Evolutionary conservation across 2,329 filamentous ascomycete species (phyloP), one percentile per base, ranked within the genome.

Genomic region (Diplodia sapinea): DNA sequence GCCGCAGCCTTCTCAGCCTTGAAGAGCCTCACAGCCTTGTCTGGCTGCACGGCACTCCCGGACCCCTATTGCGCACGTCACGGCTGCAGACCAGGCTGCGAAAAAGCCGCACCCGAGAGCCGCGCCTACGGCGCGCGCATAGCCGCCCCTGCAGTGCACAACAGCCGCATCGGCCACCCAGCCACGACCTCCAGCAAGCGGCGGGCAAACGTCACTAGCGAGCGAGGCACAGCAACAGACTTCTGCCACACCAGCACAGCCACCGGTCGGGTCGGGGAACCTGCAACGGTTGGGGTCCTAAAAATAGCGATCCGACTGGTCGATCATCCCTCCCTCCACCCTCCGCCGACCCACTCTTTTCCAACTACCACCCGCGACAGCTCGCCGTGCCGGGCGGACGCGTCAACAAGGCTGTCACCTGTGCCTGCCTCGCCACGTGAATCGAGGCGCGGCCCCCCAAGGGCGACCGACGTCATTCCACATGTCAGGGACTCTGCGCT

Each of bases 61-160:
- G 36, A 38, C 40, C 47, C 43, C 43, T 51, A n/a, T 17, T 52
- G n/a, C 43, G 29, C 38, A 50, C 57, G 57, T 62, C 43, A 51
- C 57, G 13, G 59, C 59, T 63, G 59, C 59, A 50, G 59, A 36
- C 33, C 40, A 63, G 59, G 57, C 57, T 62, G 57, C 20, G 13
- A 15, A 12, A n/a, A n/a, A 40, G 23, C 20, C 43, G 26, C n/a
- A n/a, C 26, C 52, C 31, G 29, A 31, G 40, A 50, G 40, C 57
- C 57, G 57, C 57, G 40, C 56, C 57, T 31, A 63, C 15, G 43
- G 59, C 29, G 47, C 29, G 47, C 29, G 59, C 38, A 26, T 20
- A 47, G 38, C 38, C 20, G 38, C 55, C 9, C 17, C 50, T 63
- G 47, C 59, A 63, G 47, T 12, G 47, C 23, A 12, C 47, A 23